Conservation (phyloP, 148 eudicot genomes). For the Chenopodium berlandieri region DNA sequence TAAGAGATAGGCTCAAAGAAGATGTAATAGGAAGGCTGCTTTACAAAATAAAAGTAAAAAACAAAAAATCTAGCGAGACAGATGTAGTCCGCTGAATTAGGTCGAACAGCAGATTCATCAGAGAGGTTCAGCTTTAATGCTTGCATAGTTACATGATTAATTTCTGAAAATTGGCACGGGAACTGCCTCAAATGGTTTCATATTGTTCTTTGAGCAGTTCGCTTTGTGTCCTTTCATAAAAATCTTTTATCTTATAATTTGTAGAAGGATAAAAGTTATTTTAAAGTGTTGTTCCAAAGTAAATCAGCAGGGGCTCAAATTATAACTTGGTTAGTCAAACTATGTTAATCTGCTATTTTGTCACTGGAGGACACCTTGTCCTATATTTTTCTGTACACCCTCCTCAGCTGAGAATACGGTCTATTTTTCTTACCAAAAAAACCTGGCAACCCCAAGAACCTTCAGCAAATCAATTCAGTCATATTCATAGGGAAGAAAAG, state of each 20-base stretch:
- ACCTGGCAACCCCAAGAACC: background rate
- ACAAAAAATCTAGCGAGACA: background rate
- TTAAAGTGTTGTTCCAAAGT: background rate
- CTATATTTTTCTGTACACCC: background rate
- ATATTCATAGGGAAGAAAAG: background rate
- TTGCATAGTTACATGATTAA: background rate
- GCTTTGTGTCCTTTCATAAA: background rate
- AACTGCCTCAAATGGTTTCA: background rate
- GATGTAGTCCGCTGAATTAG: background rate
- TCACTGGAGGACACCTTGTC: background rate
- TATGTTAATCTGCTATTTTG: background rate
- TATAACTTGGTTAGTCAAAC: background rate
- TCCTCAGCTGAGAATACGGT: background rate
- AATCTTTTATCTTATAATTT: background rate
- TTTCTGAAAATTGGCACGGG: background rate
- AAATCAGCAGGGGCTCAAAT: background rate
- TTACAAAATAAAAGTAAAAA: background rate
- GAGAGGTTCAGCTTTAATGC: background rate
- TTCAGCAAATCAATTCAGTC: background rate
- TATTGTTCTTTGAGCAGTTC: background rate
- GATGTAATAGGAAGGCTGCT: background rate
- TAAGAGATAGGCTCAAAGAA: no score
- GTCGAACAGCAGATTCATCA: background rate
- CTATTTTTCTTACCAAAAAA: background rate
- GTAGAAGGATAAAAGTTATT: no score